Evolutionary conservation across 1,284 basidiomycete species (phyloP).

Genomic region (Fomitopsis pinicola): DNA sequence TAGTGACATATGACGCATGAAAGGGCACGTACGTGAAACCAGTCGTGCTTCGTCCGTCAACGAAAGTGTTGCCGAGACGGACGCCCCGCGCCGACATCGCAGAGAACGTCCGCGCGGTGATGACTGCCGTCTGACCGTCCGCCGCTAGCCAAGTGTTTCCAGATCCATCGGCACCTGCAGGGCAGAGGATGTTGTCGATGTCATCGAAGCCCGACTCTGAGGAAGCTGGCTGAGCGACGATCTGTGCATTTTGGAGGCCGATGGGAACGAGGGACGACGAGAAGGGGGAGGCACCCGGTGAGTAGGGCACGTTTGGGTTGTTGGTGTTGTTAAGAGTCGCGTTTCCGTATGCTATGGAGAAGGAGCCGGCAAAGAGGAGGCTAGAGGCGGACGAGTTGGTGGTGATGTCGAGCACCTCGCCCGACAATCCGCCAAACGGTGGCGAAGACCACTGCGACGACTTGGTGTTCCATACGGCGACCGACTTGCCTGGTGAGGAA

Average conservation of each 20-base stretch:
- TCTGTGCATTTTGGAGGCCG: slow-evolving; percentile 62
- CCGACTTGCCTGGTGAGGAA: slow-evolving; percentile 62
- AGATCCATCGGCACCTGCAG: slow-evolving; percentile 72
- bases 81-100: slow-evolving; percentile 75
- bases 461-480: slow-evolving; percentile 76
- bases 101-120: slow-evolving; percentile 74
- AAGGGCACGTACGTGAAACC: slow-evolving; percentile 72
- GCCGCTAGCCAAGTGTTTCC: slow-evolving; percentile 83
- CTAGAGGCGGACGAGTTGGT: slow-evolving; percentile 68
- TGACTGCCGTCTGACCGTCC: slow-evolving; percentile 64
- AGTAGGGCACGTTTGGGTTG: slow-evolving; percentile 75
- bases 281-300: slow-evolving; percentile 76
- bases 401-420: slow-evolving; percentile 77
- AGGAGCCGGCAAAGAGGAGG: slow-evolving; percentile 87
- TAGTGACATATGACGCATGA: neutral
- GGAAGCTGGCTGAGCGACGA: slow-evolving; percentile 73
- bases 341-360: slow-evolving; percentile 73
- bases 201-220: slow-evolving; percentile 60
- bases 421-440: slow-evolving; percentile 81
- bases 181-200: slow-evolving; percentile 80
- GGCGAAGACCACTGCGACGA: slow-evolving; percentile 69
- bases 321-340: slow-evolving; percentile 53
- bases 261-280: slow-evolving; percentile 90
- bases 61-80: slow-evolving; percentile 88
- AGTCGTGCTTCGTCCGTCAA: slow-evolving; percentile 75